Evolutionary conservation across 2,329 filamentous ascomycete genomes (phyloP), one percentile per base, ranked within the genome.

Genomic region (Sporothrix brasiliensis): DNA sequence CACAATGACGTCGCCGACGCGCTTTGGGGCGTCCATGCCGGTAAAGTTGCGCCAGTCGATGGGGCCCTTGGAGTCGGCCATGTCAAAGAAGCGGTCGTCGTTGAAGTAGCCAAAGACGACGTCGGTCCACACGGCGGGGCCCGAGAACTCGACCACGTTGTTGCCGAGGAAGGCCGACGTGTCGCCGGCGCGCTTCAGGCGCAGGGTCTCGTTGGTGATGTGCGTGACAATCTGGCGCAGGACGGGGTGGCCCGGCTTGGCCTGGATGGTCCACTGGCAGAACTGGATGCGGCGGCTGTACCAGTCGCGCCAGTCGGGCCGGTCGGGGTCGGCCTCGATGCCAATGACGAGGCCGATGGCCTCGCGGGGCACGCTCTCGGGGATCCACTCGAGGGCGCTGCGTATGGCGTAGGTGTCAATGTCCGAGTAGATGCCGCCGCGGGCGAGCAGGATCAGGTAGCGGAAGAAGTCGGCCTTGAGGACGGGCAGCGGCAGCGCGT

Each of bases 181-280:
- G 61, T 85, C 84, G 24, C 92, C 91, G 9, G 83, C 80, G 69
- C 83, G 84, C 84, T 96, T 93, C 80, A 90, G 87, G 71, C 85
- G 83, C 66, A 98, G 83, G 0, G 94, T 92, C 78, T 94, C 88
- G 74, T 92, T 86, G 0, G 94, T 97, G 77, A 99, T 94, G 74
- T 89, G 91, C 16, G 91, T 85, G 44, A 99, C 93, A 72, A 97
- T 88, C 72, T 97, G 92, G 73, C 94, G 89, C 71, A 99, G 86
- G 14, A 97, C 89, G 0, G 95, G 95, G 79, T 99, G 95, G 13
- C 95, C 95, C 0, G 94, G 91, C 80, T 99, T 99, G 70, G 92
- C 84, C 80, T 98, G 94, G 73, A 99, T 97, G 1, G 95, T 99
- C 95, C 95, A 99, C 80, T 99, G 95, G 81, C 95, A 99, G 81